Conservation (phyloP, 495 filamentous ascomycete genomes). For the Neurospora terricola region DNA sequence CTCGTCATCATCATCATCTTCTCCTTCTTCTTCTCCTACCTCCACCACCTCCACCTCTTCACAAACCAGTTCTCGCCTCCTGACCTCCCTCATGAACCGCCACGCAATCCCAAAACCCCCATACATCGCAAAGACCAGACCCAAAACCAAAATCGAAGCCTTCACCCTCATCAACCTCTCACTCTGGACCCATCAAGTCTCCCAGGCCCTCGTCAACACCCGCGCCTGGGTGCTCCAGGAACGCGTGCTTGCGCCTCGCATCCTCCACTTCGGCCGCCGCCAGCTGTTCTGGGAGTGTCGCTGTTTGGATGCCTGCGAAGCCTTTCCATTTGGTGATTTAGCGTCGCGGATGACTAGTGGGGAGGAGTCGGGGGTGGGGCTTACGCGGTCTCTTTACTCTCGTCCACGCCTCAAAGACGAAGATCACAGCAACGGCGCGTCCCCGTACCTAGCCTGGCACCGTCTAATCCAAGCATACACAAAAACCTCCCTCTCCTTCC, state of each 20-base stretch:
- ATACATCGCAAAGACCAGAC: background rate
- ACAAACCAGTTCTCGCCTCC: background rate
- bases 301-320: background rate
- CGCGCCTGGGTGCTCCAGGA: slow-evolving; percentile 3
- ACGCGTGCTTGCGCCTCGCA: background rate
- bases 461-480: background rate
- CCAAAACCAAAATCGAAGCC: background rate
- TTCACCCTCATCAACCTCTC: background rate
- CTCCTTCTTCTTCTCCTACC: too few species aligned
- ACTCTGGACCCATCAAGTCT: background rate
- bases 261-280: slow-evolving; percentile 2
- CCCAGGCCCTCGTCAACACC: background rate
- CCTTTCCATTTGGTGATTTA: background rate
- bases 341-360: background rate
- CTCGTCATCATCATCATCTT: too few species aligned
- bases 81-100: background rate
- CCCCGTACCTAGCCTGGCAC: background rate
- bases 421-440: background rate
- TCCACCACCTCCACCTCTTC: background rate
- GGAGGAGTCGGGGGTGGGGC: background rate
- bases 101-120: background rate
- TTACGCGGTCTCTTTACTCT: background rate
- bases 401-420: background rate
- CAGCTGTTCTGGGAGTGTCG: slow-evolving; percentile 2
- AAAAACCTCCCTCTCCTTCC: background rate